Evolutionary conservation across 805 yeast genomes (phyloP).

Genomic region (Sugiyamaella marilandica): DNA sequence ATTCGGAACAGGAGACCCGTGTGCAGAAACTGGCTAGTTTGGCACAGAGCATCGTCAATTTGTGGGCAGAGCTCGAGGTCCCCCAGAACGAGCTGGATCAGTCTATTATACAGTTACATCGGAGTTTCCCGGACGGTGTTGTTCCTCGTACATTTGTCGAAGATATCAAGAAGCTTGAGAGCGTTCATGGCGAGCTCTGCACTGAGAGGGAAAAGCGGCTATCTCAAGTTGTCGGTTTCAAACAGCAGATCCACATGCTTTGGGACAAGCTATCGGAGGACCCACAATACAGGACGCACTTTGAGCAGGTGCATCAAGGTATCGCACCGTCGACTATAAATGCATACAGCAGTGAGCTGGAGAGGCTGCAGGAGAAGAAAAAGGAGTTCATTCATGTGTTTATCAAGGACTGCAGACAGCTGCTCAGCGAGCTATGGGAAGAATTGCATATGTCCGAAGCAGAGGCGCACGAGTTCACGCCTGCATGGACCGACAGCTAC

Average conservation of each 20-base stretch:
- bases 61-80: slow-evolving; percentile 34
- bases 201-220: slow-evolving; percentile 35
- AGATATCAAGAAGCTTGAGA: slow-evolving; percentile 28
- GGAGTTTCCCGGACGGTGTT: slow-evolving; percentile 24
- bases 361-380: slow-evolving; percentile 55
- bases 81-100: slow-evolving; percentile 28
- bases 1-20: slow-evolving; percentile 22
- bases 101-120: slow-evolving; percentile 20
- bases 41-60: slow-evolving; percentile 25
- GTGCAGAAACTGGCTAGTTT: slow-evolving; percentile 18
- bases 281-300: slow-evolving; percentile 36
- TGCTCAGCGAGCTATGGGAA: slow-evolving; percentile 60
- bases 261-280: slow-evolving; percentile 58
- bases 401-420: slow-evolving; percentile 54
- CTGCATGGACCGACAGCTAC: slow-evolving; percentile 38
- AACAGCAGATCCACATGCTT: slow-evolving; percentile 41
- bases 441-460: slow-evolving; percentile 52
- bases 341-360: slow-evolving; percentile 51
- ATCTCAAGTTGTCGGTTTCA: slow-evolving; percentile 30
- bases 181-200: slow-evolving; percentile 25
- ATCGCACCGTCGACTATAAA: slow-evolving; percentile 46
- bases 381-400: slow-evolving; percentile 62
- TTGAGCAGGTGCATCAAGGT: slow-evolving; percentile 40
- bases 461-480: slow-evolving; percentile 46
- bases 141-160: slow-evolving; percentile 22